These are phyloP conservation scores for Globisporangium lucens DNA, from an alignment of 352 stramenopile species.

Conservation along the genomic window DNA sequence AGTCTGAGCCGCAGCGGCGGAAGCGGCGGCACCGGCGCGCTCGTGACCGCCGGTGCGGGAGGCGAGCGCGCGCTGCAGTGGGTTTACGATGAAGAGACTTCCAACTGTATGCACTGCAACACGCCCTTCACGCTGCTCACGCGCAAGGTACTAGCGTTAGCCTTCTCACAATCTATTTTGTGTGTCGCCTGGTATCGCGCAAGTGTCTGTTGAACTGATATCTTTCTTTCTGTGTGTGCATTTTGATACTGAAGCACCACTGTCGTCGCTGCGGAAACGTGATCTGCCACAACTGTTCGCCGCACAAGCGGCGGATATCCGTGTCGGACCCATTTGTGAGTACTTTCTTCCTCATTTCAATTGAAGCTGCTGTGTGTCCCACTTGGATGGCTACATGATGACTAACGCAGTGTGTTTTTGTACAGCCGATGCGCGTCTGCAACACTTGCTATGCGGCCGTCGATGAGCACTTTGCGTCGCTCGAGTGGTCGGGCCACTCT, in stretches of 20 bases:
- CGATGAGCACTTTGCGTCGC: slow-evolving; percentile 80
- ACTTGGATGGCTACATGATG: not conserved
- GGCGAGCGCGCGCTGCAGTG: slow-evolving; percentile 70
- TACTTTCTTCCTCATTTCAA: slow-evolving; percentile 1
- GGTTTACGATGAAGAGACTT: slow-evolving; percentile 83
- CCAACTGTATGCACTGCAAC: slow-evolving; percentile 88
- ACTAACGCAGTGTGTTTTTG: not conserved
- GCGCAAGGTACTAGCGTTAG: slow-evolving; percentile 49
- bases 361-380: not conserved
- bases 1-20: slow-evolving; percentile 28
- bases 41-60: slow-evolving; percentile 22
- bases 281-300: slow-evolving; percentile 84
- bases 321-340: slow-evolving; percentile 80
- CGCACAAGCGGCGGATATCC: slow-evolving; percentile 80
- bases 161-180: not conserved
- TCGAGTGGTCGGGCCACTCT: slow-evolving; percentile 82
- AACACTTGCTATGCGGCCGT: slow-evolving; percentile 83
- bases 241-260: slow-evolving; percentile 48
- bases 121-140: slow-evolving; percentile 80
- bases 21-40: slow-evolving; percentile 24
- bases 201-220: not conserved
- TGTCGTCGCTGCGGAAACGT: slow-evolving; percentile 83
- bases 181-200: not conserved
- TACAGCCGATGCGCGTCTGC: slow-evolving; percentile 81
- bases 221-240: not conserved